Evolutionary conservation across 495 filamentous ascomycete genomes (phyloP).

Genomic region (Penicillium mononematosum): DNA sequence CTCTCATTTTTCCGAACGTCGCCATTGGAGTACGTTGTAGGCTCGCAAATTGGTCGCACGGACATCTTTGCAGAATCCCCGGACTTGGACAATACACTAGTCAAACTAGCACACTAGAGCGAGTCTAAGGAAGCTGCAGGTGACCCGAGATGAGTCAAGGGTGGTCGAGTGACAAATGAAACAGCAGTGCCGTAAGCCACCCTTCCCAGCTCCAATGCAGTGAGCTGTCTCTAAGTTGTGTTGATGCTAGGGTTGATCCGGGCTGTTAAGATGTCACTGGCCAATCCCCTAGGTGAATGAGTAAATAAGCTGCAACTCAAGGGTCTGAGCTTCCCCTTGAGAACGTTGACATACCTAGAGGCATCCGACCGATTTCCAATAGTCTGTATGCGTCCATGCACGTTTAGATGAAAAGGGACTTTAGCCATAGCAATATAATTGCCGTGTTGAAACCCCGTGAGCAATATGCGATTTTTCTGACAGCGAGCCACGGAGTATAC

Average conservation of each 20-base stretch:
- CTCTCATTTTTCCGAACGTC: not conserved
- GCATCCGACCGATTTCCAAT: slow-evolving; percentile 3
- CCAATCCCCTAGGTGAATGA: not conserved
- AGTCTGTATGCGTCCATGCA: slow-evolving; percentile 1
- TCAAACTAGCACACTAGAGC: slow-evolving; percentile 23
- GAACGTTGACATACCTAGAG: not conserved
- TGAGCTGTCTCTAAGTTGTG: slow-evolving; percentile 4
- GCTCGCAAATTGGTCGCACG: slow-evolving; percentile 19
- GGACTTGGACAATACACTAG: slow-evolving; percentile 23
- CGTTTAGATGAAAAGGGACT: not conserved
- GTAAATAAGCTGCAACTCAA: slow-evolving; percentile 7
- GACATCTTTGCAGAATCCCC: slow-evolving; percentile 35
- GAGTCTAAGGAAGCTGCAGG: slow-evolving; percentile 30
- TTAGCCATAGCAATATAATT: not conserved
- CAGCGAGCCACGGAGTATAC: not conserved
- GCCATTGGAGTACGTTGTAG: not conserved
- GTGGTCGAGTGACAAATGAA: slow-evolving; percentile 28
- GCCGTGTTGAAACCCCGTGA: not conserved
- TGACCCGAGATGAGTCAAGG: slow-evolving; percentile 32
- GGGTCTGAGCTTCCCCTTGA: slow-evolving; percentile 2
- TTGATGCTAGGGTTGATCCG: not conserved
- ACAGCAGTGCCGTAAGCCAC: slow-evolving; percentile 18
- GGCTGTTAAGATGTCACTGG: not conserved
- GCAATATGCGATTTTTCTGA: slow-evolving; percentile 3
- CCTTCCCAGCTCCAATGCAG: slow-evolving; percentile 3